These are phyloP conservation scores for Triticum monococcum DNA, from an alignment of 176 grass and related monocot species.

Conservation along the genomic window DNA sequence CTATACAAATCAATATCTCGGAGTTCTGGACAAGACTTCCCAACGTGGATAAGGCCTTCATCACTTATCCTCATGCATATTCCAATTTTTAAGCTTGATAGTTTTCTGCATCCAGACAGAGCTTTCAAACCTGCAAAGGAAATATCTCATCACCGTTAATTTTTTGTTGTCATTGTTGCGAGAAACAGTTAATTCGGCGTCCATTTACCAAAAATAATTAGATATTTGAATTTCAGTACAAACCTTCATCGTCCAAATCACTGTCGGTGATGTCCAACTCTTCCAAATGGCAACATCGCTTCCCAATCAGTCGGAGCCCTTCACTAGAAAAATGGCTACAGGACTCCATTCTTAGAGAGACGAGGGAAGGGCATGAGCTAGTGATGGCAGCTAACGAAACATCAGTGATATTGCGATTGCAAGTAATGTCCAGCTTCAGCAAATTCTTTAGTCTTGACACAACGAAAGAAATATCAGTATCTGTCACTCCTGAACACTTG, in stretches of 20 bases:
- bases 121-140: conserved; percentile 63
- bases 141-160: not conserved
- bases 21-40: conserved; percentile 53
- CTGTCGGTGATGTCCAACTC: conserved; percentile 81
- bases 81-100: conserved; percentile 75
- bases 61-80: conserved; percentile 78
- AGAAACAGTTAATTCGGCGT: not conserved
- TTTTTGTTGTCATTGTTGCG: too few species aligned
- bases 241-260: conserved; percentile 89
- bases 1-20: conserved; percentile 87
- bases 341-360: conserved; percentile 88
- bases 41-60: conserved; percentile 67
- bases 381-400: conserved; percentile 62
- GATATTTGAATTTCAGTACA: conserved; percentile 5
- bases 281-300: conserved; percentile 51
- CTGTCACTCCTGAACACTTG: conserved; percentile 80
- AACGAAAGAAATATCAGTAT: conserved; percentile 59
- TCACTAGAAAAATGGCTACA: conserved; percentile 56
- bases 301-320: conserved; percentile 69
- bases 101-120: conserved; percentile 55
- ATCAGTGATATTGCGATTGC: conserved; percentile 75
- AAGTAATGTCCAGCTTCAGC: conserved; percentile 80
- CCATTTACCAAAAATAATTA: not conserved
- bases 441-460: conserved; percentile 60
- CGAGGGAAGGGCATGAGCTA: conserved; percentile 65